Conservation (phyloP, 1,139 yeast genomes). For the Debaryomycetaceae sp. region DNA sequence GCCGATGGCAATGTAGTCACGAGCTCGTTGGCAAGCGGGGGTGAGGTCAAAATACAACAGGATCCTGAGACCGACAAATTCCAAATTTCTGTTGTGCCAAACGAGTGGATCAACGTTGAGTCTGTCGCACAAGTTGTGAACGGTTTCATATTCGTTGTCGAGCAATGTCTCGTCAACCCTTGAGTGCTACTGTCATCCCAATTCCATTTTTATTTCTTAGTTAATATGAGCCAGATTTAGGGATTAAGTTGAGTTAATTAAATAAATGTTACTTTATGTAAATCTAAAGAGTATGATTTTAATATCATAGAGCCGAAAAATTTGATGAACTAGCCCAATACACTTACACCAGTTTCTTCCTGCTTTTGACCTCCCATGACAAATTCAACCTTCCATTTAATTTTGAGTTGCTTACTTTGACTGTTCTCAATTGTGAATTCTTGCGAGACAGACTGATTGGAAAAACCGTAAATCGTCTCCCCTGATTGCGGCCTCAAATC, state of each 20-base stretch:
- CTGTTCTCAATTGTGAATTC: slow-evolving; percentile 56
- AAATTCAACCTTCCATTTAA: slow-evolving; percentile 79
- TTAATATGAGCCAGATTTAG: too few relatives aligned
- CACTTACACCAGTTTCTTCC: slow-evolving; percentile 57
- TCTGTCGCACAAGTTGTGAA: slow-evolving; percentile 49
- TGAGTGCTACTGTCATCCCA: background rate
- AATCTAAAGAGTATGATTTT: slow-evolving; percentile 6
- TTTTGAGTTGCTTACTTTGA: slow-evolving; percentile 49
- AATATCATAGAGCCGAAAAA: too few relatives aligned
- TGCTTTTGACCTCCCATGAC: slow-evolving; percentile 39
- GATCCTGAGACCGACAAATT: slow-evolving; percentile 31
- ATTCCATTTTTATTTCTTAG: background rate
- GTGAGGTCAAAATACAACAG: slow-evolving; percentile 39
- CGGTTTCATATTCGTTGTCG: slow-evolving; percentile 55
- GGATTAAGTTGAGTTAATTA: background rate
- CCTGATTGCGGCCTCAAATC: slow-evolving; percentile 69
- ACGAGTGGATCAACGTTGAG: slow-evolving; percentile 36
- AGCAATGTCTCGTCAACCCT: slow-evolving; percentile 32
- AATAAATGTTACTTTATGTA: background rate
- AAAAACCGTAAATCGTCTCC: slow-evolving; percentile 48
- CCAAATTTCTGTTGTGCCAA: slow-evolving; percentile 28
- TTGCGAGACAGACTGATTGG: slow-evolving; percentile 58
- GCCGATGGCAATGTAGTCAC: slow-evolving; percentile 20
- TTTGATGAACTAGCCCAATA: slow-evolving; percentile 11
- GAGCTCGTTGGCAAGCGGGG: slow-evolving; percentile 38